These are phyloP conservation scores for Stephanodiscus minutulus DNA, from an alignment of 108 stramenopile genomes.

Conservation along the genomic window DNA sequence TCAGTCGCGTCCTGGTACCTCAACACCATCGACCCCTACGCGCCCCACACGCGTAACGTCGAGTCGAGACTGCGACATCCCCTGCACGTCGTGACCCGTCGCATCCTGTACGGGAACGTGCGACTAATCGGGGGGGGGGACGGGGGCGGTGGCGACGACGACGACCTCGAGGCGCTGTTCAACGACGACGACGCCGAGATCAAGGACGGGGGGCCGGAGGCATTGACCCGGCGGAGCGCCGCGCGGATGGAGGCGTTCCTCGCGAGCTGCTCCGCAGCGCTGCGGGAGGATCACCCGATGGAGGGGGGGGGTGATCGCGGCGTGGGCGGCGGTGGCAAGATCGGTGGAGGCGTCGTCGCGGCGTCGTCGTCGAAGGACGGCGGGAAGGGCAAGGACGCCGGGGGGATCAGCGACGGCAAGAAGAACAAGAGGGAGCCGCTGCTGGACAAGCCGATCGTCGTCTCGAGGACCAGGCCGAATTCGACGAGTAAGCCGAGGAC, in stretches of 20 bases:
- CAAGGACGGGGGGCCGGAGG: slow-evolving; percentile 34
- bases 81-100: slow-evolving; percentile 65
- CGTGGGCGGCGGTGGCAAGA: neutral
- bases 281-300: slow-evolving; percentile 38
- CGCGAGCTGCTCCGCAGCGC: slow-evolving; percentile 59
- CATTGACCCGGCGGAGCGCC: slow-evolving; percentile 53
- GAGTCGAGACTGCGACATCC: slow-evolving; percentile 56
- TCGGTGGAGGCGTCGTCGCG: neutral
- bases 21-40: slow-evolving; percentile 58
- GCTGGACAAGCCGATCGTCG: neutral
- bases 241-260: slow-evolving; percentile 87
- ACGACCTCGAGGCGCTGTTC: slow-evolving; percentile 33
- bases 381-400: neutral
- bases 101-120: slow-evolving; percentile 50
- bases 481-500: slow-evolving; percentile 20
- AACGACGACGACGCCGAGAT: slow-evolving; percentile 51
- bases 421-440: neutral
- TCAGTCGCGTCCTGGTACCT: slow-evolving; percentile 67
- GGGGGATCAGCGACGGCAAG: neutral
- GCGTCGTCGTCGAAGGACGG: neutral
- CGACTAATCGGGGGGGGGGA: no score
- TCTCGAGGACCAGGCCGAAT: slow-evolving; percentile 6
- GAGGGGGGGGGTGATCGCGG: neutral
- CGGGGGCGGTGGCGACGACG: neutral
- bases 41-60: slow-evolving; percentile 63